Evolutionary conservation across 768 basidiomycete species (phyloP), one percentile per base, ranked within the genome.

Genomic region (Hypsizygus marmoreus): DNA sequence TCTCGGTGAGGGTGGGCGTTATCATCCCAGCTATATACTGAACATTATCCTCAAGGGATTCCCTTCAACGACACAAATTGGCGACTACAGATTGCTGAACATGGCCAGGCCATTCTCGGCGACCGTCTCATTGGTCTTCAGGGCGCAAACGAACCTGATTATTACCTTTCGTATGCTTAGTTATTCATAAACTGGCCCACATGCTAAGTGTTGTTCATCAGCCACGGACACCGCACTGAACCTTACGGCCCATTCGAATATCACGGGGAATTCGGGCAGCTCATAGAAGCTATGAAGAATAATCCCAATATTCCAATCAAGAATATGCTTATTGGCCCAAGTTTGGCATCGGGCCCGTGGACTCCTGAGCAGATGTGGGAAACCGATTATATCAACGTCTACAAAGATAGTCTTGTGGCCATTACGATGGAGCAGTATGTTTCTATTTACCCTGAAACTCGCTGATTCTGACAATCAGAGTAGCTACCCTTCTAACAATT

Each of bases 131-230:
- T 87, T 28, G 89, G 85, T 0, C 65, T 88, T 16, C 85, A 90
- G 61, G 76, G 80, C 3, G 88, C 83, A 2, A 90, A 91, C 61
- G 87, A 89, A 61, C 79, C 69, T 3, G 79, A 80, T 61, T 61
- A 79, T 33, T 82, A 79, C 45, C 66, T 2, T 14, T 49, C 9
- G 67, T 61, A 26, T 40, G 3, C 28, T 39, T 4, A 35, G 36
- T 45, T 41, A 2, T 36, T 6, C 34, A 13, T 36, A n/a, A n/a
- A n/a, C n/a, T n/a, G n/a, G n/a, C n/a, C n/a, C n/a, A n/a, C n/a
- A n/a, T n/a, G n/a, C n/a, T n/a, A n/a, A n/a, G n/a, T n/a, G n/a
- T 10, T 11, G n/a, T 22, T 22, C 22, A 31, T 20, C 35, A 44
- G 32, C 13, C 26, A 40, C 22, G 25, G 33, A 14, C 28, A 24